phyloP scores from a whole-genome alignment of 371 early-diverging fungal species.

The Phascolomyces articulosus region DNA sequence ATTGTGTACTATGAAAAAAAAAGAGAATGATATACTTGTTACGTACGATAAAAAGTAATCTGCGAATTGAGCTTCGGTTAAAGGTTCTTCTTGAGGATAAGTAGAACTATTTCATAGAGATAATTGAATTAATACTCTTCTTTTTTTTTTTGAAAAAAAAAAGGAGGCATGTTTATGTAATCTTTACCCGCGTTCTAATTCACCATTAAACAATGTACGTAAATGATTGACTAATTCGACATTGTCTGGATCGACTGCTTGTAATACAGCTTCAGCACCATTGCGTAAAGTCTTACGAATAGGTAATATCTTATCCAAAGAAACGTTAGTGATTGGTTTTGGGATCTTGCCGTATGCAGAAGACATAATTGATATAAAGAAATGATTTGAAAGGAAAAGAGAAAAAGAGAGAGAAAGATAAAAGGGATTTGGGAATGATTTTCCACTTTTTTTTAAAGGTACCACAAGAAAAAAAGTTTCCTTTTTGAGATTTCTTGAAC shows the following conservation, averaged over 20 bases:
- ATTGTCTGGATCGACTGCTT: constrained; percentile 31
- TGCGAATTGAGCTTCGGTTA: constrained; percentile 53
- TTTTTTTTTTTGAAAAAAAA: not conserved
- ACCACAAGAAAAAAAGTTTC: no score
- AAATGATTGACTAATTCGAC: constrained; percentile 44
- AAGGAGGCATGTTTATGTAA: not conserved
- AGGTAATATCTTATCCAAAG: constrained; percentile 46
- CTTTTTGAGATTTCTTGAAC: no score
- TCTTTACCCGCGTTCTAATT: constrained; percentile 68
- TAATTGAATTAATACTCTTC: no score
- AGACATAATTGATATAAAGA: constrained; percentile 47
- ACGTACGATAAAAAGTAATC: constrained; percentile 56
- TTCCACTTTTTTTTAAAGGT: no score
- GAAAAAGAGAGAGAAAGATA: not conserved
- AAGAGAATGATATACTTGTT: not conserved
- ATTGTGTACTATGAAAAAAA: not conserved
- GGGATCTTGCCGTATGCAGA: constrained; percentile 67
- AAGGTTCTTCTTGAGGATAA: constrained; percentile 69
- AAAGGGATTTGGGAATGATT: not conserved
- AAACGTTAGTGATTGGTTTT: constrained; percentile 32
- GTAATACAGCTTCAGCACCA: constrained; percentile 30
- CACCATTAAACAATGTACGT: constrained; percentile 64
- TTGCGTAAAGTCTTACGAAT: constrained; percentile 41
- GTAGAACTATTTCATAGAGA: constrained; percentile 66
- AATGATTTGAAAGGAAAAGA: constrained; percentile 13